phyloP scores from a whole-genome alignment of 192 early-diverging fungal species.

The Lobosporangium transversale region DNA sequence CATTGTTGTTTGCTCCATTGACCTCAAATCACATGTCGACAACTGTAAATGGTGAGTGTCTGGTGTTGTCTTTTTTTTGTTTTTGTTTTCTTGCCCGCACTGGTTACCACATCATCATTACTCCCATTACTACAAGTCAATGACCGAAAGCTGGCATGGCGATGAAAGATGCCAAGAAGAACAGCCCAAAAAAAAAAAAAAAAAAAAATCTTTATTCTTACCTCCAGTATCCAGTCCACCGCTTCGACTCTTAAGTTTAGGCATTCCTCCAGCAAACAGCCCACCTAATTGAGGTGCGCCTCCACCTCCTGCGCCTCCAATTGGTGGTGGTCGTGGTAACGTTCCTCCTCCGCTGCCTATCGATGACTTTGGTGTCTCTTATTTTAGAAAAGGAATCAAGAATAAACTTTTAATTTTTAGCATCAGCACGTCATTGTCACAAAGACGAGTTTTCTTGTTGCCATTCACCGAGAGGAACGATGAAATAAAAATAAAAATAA shows the following conservation, averaged over 20 bases:
- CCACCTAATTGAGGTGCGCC: conserved; percentile 64
- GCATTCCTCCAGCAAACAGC: conserved; percentile 71
- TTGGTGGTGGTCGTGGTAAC: conserved; percentile 36
- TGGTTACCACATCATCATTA: no score
- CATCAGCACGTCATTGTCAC: conserved; percentile 4
- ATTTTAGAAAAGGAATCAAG: neutral
- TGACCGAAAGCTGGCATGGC: no score
- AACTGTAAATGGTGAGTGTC: no score
- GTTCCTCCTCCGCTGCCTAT: conserved; percentile 24
- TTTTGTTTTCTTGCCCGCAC: no score
- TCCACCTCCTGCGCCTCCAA: conserved; percentile 45
- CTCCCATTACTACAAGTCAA: no score
- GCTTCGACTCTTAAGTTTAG: conserved; percentile 67
- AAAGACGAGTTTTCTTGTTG: neutral
- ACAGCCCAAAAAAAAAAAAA: conserved; percentile 17
- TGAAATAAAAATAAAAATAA: neutral
- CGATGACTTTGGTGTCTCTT: conserved; percentile 22
- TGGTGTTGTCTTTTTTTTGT: no score
- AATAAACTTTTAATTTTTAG: conserved; percentile 6
- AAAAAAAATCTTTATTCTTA: conserved; percentile 17
- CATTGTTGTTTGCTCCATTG: no score
- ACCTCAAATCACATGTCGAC: no score
- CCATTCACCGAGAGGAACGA: neutral
- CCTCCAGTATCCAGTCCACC: conserved; percentile 64
- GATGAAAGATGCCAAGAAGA: conserved; percentile 16